Base-by-base conservation (phyloP, 129 eudicot genomes). In the Lactuca saligna region DNA sequence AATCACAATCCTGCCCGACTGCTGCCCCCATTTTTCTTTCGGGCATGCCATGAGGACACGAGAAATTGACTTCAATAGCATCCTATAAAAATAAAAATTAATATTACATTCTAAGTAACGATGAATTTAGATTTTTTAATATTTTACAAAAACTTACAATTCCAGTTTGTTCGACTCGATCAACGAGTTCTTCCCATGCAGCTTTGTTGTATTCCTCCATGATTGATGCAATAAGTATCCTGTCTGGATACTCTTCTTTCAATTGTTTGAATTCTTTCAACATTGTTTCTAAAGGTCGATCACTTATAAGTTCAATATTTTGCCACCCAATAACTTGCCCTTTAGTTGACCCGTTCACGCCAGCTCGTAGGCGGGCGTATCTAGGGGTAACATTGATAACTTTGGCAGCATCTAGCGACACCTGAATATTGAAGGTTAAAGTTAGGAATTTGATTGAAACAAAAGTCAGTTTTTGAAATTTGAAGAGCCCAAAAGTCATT, bases 21-120 rank as follows among this genome's bases (percentile, higher is more conserved):
- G 98, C 98, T 61, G 97, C 96, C 65, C 98, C 98, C 98, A 93
- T 93, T 70, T 74, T 89, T 25, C 98, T 82, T 74, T 93, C 98
- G 0, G 98, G 98, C 98, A 93, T 93, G 57, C 98, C 98, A 66
- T 93, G 98, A 8, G 98, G 98, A 25, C 98, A 93, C 41, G 97
- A 89, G 78, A 93, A 93, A 63, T 93, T 93, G 73, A 89, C 73
- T 78, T 93, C 98, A 61, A 93, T 50, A 12, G 98, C 98, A 83
- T 89, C 98, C 98, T 93, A 41, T 61, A 20, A 51, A 62, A 53
- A 29, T 6, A 56, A 6, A 54, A 25, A 2, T 25, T 25, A 46
- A 25, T 15, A 50, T 68, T 63, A 71, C 67, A 39, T 16, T 17
- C 4, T 37, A 63, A 35, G 55, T 46, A 5, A 12, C 51, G 59